These are phyloP conservation scores for Kwoniella dendrophila DNA, from an alignment of 768 basidiomycete genomes.

Conservation along the genomic window DNA sequence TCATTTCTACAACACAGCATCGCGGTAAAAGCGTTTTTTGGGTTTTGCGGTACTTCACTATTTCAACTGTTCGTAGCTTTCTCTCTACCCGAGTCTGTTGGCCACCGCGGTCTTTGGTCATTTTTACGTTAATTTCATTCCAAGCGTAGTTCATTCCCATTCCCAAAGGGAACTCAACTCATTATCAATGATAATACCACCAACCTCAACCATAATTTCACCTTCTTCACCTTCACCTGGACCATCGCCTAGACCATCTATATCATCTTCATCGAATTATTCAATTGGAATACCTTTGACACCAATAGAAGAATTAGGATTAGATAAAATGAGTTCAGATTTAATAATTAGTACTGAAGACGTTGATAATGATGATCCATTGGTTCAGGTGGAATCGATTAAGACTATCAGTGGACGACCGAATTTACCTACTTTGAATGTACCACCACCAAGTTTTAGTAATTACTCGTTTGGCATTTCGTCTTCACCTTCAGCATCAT, in stretches of 20 bases:
- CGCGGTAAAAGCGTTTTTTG: too few species aligned
- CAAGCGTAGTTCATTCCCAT: not conserved
- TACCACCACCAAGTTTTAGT: constrained; percentile 9
- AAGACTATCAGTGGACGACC: not conserved
- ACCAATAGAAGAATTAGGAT: constrained; percentile 20
- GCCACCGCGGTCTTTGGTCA: not conserved
- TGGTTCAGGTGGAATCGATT: not conserved
- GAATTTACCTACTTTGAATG: constrained; percentile 6
- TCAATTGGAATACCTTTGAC: constrained; percentile 18
- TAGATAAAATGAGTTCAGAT: constrained; percentile 19
- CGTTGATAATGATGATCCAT: not conserved
- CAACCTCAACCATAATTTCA: not conserved
- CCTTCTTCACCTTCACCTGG: constrained; percentile 16
- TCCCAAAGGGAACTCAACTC: constrained; percentile 1
- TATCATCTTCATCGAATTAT: constrained; percentile 19
- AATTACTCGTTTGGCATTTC: constrained; percentile 8
- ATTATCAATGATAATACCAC: not conserved
- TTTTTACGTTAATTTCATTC: not conserved
- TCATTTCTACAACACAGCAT: too few species aligned
- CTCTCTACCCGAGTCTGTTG: not conserved
- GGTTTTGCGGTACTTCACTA: too few species aligned
- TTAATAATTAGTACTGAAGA: constrained; percentile 13
- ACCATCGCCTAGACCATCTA: constrained; percentile 32
- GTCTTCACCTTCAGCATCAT: constrained; percentile 12
- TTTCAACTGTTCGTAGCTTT: too few species aligned